These are phyloP conservation scores for Diaporthe amygdali DNA, from an alignment of 2,329 filamentous ascomycete genomes.

Conservation along the genomic window DNA sequence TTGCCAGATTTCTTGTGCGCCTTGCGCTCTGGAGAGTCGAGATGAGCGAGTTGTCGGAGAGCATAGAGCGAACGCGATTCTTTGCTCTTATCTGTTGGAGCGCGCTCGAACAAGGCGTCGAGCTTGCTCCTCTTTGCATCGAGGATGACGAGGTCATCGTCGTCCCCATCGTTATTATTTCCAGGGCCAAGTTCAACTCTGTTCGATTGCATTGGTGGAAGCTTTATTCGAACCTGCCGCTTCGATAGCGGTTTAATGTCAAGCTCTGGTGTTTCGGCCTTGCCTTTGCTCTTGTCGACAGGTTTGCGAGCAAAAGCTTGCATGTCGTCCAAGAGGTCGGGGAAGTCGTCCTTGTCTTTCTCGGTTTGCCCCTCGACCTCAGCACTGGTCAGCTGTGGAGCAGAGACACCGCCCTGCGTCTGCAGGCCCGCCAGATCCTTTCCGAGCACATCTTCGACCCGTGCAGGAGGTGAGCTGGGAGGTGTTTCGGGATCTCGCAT, in stretches of 20 bases:
- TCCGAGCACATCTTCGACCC: slow-evolving; percentile 35
- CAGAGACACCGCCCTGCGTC: background rate
- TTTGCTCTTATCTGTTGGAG: slow-evolving; percentile 66
- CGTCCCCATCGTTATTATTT: slow-evolving; percentile 36
- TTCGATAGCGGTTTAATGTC: slow-evolving; percentile 34
- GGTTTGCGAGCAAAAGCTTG: slow-evolving; percentile 25
- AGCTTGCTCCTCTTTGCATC: slow-evolving; percentile 55
- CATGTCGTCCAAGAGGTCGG: slow-evolving; percentile 29
- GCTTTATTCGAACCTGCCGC: slow-evolving; percentile 56
- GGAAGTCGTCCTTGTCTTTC: slow-evolving; percentile 41
- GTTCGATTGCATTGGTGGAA: slow-evolving; percentile 48
- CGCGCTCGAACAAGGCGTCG: slow-evolving; percentile 71
- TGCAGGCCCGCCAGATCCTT: slow-evolving; percentile 16
- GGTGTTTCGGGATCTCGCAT: slow-evolving; percentile 64
- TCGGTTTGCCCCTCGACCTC: background rate
- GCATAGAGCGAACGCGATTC: slow-evolving; percentile 69
- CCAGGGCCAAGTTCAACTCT: slow-evolving; percentile 45
- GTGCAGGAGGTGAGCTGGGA: slow-evolving; percentile 69
- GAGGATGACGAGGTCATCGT: slow-evolving; percentile 69
- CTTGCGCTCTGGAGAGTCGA: slow-evolving; percentile 67
- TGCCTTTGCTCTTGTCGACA: slow-evolving; percentile 66
- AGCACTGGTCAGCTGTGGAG: slow-evolving; percentile 25
- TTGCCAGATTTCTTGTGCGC: slow-evolving; percentile 48
- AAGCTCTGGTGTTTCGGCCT: slow-evolving; percentile 44
- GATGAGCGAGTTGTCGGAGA: slow-evolving; percentile 76